Conservation (phyloP, 495 filamentous ascomycete species). For the Extremus antarcticus region DNA sequence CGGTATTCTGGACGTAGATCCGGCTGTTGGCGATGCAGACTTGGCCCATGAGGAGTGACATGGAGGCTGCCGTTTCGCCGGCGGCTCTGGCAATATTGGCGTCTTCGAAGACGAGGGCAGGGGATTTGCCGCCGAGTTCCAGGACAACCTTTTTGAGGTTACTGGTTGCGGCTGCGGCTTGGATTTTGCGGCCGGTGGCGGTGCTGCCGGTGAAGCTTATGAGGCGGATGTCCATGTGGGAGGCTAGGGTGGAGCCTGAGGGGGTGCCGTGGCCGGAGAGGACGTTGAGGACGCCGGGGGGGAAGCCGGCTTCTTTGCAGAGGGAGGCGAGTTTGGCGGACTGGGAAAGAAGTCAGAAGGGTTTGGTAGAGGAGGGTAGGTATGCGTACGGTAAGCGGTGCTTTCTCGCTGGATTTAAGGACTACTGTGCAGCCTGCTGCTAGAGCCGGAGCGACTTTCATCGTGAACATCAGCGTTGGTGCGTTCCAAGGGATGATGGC, state of each 20-base stretch:
- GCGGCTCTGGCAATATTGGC: slow-evolving; percentile 28
- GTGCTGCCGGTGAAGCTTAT: slow-evolving; percentile 27
- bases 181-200: slow-evolving; percentile 24
- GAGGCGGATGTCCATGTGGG: slow-evolving; percentile 18
- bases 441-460: slow-evolving; percentile 28
- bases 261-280: slow-evolving; percentile 27
- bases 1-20: slow-evolving; percentile 32
- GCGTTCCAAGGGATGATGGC: slow-evolving; percentile 34
- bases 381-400: slow-evolving; percentile 26
- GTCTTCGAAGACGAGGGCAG: slow-evolving; percentile 30
- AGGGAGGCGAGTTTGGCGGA: slow-evolving; percentile 25
- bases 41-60: slow-evolving; percentile 26
- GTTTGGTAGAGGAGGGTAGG: background rate
- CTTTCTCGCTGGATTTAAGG: slow-evolving; percentile 31
- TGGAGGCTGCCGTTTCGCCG: slow-evolving; percentile 17
- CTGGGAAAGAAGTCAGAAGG: slow-evolving; percentile 4
- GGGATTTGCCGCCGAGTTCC: slow-evolving; percentile 32
- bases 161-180: slow-evolving; percentile 24
- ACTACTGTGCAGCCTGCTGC: slow-evolving; percentile 30
- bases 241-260: slow-evolving; percentile 23
- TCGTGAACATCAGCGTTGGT: slow-evolving; percentile 22
- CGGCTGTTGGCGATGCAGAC: slow-evolving; percentile 29
- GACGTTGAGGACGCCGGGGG: slow-evolving; percentile 31
- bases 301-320: slow-evolving; percentile 30
- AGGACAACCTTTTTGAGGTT: slow-evolving; percentile 31